Evolutionary conservation across 495 filamentous ascomycete genomes (phyloP).

Genomic region (Penicillium riverlandense): DNA sequence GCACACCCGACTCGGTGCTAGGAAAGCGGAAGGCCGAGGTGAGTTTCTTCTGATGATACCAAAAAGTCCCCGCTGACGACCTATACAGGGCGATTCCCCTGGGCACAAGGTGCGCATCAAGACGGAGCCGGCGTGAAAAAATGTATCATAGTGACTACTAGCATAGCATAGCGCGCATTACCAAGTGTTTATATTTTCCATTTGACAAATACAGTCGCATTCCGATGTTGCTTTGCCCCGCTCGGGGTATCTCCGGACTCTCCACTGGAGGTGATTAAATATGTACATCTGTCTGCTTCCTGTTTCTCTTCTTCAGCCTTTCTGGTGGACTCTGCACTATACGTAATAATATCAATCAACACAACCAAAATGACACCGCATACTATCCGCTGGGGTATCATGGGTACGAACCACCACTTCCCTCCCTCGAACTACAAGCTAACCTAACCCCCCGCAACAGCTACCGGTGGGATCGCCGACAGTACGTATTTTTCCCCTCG

Average conservation of each 20-base stretch:
- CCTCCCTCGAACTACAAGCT: neutral
- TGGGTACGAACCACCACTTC: constrained; percentile 37
- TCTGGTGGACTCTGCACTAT: neutral
- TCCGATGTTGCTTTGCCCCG: constrained; percentile 16
- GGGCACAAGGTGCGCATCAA: constrained; percentile 35
- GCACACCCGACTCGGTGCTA: constrained; percentile 59
- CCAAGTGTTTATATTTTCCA: constrained; percentile 1
- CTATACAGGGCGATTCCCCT: constrained; percentile 27
- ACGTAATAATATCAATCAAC: neutral
- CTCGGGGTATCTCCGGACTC: constrained; percentile 24
- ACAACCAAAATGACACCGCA: constrained; percentile 18
- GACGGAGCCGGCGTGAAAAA: constrained; percentile 28
- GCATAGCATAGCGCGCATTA: too few species aligned
- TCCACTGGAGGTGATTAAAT: neutral
- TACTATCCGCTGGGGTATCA: constrained; percentile 70
- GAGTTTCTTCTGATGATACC: constrained; percentile 16
- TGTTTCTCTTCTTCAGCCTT: neutral
- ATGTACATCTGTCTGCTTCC: constrained; percentile 3
- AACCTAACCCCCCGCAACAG: constrained; percentile 27
- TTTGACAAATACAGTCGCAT: constrained; percentile 1
- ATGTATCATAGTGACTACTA: neutral
- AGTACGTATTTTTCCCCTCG: constrained; percentile 34
- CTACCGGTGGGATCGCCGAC: constrained; percentile 73
- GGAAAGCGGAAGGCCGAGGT: constrained; percentile 76
- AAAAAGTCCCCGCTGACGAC: neutral